Conservation (phyloP, 2,329 filamentous ascomycete genomes). For the Acephala macrosclerotiorum region DNA sequence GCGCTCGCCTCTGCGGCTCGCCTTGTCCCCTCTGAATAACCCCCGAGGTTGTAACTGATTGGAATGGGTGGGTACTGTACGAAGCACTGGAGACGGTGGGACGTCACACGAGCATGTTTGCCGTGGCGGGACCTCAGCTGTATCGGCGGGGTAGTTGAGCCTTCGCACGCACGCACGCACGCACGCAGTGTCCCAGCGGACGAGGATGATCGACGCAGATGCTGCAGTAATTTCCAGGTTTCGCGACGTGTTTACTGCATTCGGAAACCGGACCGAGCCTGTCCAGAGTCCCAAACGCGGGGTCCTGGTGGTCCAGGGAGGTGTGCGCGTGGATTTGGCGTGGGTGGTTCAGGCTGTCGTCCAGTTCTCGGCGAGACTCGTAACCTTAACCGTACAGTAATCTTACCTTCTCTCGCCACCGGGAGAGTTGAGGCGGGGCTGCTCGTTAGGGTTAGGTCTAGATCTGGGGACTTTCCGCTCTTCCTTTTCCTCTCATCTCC, state of each 20-base stretch:
- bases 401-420: background rate
- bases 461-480: background rate
- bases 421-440: background rate
- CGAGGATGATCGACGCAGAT: background rate
- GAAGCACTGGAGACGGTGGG: background rate
- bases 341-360: background rate
- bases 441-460: background rate
- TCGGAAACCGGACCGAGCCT: background rate
- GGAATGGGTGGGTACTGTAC: background rate
- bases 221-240: background rate
- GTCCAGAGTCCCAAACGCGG: background rate
- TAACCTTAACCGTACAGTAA: too few relatives aligned
- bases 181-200: background rate
- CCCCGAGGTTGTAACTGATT: slow-evolving; percentile 1
- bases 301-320: background rate
- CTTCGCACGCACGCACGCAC: too few relatives aligned
- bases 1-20: background rate
- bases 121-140: slow-evolving; percentile 2
- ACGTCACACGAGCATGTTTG: slow-evolving; percentile 6
- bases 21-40: background rate
- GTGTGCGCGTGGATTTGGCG: background rate
- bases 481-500: background rate
- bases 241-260: background rate
- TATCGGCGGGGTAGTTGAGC: slow-evolving; percentile 5
- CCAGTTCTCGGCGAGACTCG: background rate